Evolutionary conservation across 169 alveolate species (phyloP).

Genomic region (Plasmodium coatneyi): DNA sequence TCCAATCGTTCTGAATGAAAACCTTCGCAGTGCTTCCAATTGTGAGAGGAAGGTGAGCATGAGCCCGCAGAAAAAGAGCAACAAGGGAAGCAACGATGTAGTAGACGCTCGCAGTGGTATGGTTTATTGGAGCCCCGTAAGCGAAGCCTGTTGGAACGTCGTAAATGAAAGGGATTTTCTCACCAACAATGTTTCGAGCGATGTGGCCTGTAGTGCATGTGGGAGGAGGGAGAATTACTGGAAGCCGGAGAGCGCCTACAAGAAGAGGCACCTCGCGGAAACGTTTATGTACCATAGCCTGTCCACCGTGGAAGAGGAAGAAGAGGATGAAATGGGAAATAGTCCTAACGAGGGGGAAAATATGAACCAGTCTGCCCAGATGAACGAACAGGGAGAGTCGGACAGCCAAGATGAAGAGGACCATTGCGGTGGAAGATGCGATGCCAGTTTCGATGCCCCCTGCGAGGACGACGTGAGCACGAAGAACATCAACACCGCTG

Average conservation of each 20-base stretch:
- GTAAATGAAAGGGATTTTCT: not conserved
- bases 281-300: conserved; percentile 1
- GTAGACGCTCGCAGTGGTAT: not conserved
- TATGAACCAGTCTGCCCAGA: not conserved
- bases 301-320: not conserved
- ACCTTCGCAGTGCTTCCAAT: not conserved
- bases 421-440: not conserved
- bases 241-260: not conserved
- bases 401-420: not conserved
- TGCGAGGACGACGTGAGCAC: not conserved
- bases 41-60: not conserved
- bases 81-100: not conserved
- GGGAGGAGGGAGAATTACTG: not conserved
- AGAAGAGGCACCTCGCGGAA: conserved; percentile 37
- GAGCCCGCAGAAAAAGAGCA: conserved; percentile 1
- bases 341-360: not conserved
- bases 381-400: not conserved
- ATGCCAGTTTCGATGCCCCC: not conserved
- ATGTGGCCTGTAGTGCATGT: not conserved
- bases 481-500: not conserved
- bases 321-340: not conserved
- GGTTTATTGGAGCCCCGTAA: not conserved
- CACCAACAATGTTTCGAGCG: not conserved
- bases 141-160: not conserved
- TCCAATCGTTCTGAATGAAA: not conserved